Evolutionary conservation across 2,329 filamentous ascomycete species (phyloP).

Genomic region (Aspergillus sp.): DNA sequence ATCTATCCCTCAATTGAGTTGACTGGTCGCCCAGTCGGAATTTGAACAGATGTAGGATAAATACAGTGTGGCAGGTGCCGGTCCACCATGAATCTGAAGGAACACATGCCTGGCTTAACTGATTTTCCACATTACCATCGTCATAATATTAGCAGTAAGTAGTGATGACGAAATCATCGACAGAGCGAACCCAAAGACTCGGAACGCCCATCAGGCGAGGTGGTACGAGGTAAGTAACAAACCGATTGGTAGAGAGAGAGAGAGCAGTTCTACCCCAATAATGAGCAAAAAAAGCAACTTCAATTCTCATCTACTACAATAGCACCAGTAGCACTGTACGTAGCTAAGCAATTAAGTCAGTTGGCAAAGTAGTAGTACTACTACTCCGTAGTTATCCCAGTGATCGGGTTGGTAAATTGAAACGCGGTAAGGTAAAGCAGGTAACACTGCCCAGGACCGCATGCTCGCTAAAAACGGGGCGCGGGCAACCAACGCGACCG

Average conservation of each 20-base stretch:
- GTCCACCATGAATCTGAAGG: too few relatives aligned
- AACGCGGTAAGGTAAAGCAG: not conserved
- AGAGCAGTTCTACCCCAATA: not conserved
- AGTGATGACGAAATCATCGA: conserved; percentile 21
- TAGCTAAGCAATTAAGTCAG: too few relatives aligned
- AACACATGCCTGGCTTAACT: too few relatives aligned
- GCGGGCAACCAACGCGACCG: conserved; percentile 10
- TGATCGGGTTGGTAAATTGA: too few relatives aligned
- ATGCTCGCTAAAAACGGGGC: conserved; percentile 4
- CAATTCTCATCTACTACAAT: too few relatives aligned
- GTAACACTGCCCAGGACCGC: not conserved
- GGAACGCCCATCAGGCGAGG: not conserved
- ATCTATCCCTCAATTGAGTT: not conserved
- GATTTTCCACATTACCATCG: not conserved
- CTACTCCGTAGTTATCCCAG: too few relatives aligned
- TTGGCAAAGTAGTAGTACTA: too few relatives aligned
- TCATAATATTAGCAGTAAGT: not conserved
- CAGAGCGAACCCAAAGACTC: not conserved
- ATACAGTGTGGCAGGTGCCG: too few relatives aligned
- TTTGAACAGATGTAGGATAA: not conserved
- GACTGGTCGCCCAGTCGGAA: not conserved
- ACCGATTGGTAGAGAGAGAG: not conserved
- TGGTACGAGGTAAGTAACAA: not conserved
- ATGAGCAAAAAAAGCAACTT: too few relatives aligned
- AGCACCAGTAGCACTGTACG: too few relatives aligned